Base-by-base conservation (phyloP, 1,139 yeast species). In the Magnusiomyces fungicola region DNA sequence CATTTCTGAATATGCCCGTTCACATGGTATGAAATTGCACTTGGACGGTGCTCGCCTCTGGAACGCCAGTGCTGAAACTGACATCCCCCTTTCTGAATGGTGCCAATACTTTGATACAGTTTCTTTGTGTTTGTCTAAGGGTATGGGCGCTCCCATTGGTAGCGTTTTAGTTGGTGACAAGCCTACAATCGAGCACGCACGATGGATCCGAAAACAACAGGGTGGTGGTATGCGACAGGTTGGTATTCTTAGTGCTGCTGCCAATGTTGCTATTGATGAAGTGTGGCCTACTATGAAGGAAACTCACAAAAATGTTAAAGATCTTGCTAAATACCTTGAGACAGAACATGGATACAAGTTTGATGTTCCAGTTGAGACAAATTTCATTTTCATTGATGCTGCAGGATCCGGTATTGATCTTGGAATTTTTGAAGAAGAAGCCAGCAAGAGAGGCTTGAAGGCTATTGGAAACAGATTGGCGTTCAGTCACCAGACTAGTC, bases 141-240 rank as follows among this genome's bases (percentile, higher is more conserved):
- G 95, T 3, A 74, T 90, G 61, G 96, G 96, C 54, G 97, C 97
- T 1, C 97, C 97, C 52, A 80, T 89, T 61, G 97, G 97, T 3
- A 85, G 96, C 19, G 80, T 90, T 3, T 73, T 90, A 47, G 97
- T 89, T 51, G 94, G 95, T 46, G 72, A 75, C 47, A 59, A 67
- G 19, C 71, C 71, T 50, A 75, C 82, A 57, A 82, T 89, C 57
- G 71, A 73, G 59, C 82, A 80, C 62, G 90, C 95, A 43, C 82
- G 81, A 63, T 95, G 90, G 71, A 84, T 89, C 71, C 83, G 87
- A 61, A 90, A 90, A 67, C 97, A 90, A 69, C 81, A 81, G 61
- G 97, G 97, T 61, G 97, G 97, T 59, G 97, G 97, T 56, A 79
- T 90, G 55, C 78, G 97, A 66, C 97, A 90, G 68, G 75, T 86